Conservation (phyloP, 179 eudicot genomes). For the Patellifolia procumbens region DNA sequence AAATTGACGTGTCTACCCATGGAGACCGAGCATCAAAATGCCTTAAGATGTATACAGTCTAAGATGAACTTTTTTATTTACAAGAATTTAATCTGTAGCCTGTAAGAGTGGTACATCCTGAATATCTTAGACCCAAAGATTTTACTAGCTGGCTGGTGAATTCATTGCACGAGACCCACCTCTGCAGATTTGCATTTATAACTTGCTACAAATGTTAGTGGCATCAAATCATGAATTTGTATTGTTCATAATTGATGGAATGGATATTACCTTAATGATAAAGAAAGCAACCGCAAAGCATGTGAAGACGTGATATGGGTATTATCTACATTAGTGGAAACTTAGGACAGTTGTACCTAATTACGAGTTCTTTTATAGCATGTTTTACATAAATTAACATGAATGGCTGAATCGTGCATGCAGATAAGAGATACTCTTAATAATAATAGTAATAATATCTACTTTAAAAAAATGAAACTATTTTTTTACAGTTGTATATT, state of each 20-base stretch:
- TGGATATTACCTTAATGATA: slow-evolving; percentile 6
- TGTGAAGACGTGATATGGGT: not conserved
- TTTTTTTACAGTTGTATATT: not conserved
- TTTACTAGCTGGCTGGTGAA: slow-evolving; percentile 8
- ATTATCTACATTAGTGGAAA: slow-evolving; percentile 1
- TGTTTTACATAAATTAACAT: not conserved
- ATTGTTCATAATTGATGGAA: slow-evolving; percentile 10
- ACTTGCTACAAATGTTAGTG: slow-evolving; percentile 6
- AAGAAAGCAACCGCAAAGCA: not conserved
- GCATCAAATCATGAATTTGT: slow-evolving; percentile 13
- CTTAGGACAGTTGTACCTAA: not conserved
- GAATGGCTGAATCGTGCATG: slow-evolving; percentile 1
- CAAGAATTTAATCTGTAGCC: not conserved
- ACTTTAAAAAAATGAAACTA: not conserved
- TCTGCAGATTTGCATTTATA: slow-evolving; percentile 8
- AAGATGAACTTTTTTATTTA: not conserved
- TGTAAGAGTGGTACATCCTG: not conserved
- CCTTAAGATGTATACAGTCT: not conserved
- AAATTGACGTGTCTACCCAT: not conserved
- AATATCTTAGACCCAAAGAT: slow-evolving; percentile 12
- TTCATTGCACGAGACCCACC: slow-evolving; percentile 18
- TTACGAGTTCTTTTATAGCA: not conserved
- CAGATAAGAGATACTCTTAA: slow-evolving; percentile 6
- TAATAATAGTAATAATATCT: not conserved
- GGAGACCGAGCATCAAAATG: not conserved